These are phyloP conservation scores for Trapa incisa DNA, from an alignment of 345 rosid species.

Conservation along the genomic window DNA sequence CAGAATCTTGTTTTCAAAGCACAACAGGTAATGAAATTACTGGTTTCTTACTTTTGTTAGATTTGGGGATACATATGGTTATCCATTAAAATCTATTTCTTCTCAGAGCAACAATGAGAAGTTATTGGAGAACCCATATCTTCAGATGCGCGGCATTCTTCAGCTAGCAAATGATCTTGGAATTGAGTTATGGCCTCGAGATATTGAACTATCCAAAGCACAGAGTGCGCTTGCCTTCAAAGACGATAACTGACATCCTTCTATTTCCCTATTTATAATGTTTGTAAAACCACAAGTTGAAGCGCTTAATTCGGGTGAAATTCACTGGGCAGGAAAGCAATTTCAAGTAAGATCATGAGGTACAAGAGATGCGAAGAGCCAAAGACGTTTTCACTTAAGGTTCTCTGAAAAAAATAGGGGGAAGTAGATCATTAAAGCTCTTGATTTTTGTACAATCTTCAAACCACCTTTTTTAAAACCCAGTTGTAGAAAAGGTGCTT, in stretches of 20 bases:
- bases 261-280: background rate
- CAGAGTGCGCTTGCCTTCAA: background rate
- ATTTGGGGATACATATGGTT: background rate
- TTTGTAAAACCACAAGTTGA: background rate
- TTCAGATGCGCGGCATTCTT: slow-evolving; percentile 96
- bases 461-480: background rate
- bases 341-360: background rate
- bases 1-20: slow-evolving; percentile 91
- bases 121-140: slow-evolving; percentile 87
- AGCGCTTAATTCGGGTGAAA: background rate
- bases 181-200: slow-evolving; percentile 16
- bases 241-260: background rate
- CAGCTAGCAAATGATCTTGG: slow-evolving; percentile 66
- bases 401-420: background rate
- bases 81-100: slow-evolving; percentile 2
- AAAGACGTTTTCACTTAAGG: background rate
- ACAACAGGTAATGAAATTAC: slow-evolving; percentile 58
- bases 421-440: background rate
- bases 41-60: background rate
- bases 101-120: slow-evolving; percentile 94
- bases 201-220: background rate
- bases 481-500: background rate
- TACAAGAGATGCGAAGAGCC: background rate
- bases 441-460: background rate
- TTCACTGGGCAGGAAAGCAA: background rate